Base-by-base conservation (phyloP, 1,284 basidiomycete genomes). In the Ganoderma lucidum region DNA sequence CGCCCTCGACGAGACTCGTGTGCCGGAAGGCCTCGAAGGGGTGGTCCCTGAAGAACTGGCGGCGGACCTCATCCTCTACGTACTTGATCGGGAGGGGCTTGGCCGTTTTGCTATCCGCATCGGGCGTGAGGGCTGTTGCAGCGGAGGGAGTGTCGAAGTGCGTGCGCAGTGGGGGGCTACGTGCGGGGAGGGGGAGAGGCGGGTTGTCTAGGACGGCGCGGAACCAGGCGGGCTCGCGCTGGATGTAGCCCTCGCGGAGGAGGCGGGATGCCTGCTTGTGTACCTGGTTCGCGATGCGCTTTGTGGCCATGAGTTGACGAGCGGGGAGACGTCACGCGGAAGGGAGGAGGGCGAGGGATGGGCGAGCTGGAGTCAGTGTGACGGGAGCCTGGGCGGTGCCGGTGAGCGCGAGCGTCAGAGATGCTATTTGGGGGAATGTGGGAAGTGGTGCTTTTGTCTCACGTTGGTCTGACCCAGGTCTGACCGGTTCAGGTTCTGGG, bases 41-140 rank as follows among this genome's bases (percentile, higher is more conserved):
- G 79, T 98, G 97, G 82, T 99, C 97, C 65, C 87, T 86, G 84
- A 97, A 99, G 86, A 99, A 99, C 80, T 96, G 95, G 66, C 90
- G 86, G 59, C 97, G 90, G 65, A 99, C 85, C 69, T 88, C 86
- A 81, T 99, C 97, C 79, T 97, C 95, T 39, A 93, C 75, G 80
- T 97, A 98, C 62, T 88, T 85, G 69, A 99, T 88, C 12, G 89
- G 86, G 68, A 88, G 75, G 0, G 93, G 90, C 15, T 83, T 83
- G 15, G 87, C 83, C 70, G 88, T 69, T 48, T 85, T 69, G 85
- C 69, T 44, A 66, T 66, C 28, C n/a, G 70, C 51, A 53, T 66
- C 71, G 53, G 58, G 71, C 23, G 51, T 73, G 9, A 59, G 71
- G 37, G 71, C 66, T 19, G 37, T 70, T 28, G 41, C 62, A 56